These are phyloP conservation scores for Curvularia sp. DNA, from an alignment of 2,329 filamentous ascomycete species.

Conservation along the genomic window DNA sequence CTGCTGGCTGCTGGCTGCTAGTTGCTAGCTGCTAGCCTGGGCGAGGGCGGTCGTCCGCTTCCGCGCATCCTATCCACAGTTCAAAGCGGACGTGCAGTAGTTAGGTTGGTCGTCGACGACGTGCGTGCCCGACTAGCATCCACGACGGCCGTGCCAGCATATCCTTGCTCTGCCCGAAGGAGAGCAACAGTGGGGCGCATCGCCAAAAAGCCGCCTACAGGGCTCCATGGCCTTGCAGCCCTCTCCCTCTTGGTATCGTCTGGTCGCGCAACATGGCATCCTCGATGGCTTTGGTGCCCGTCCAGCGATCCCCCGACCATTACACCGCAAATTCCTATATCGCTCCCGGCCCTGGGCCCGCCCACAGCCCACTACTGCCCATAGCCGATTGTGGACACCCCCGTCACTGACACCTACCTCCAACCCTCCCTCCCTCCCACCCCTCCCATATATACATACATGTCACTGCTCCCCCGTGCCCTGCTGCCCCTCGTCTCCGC, in stretches of 20 bases:
- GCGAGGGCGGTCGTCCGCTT: constrained; percentile 30
- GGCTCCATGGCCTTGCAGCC: constrained; percentile 34
- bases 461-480: constrained; percentile 5
- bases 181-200: constrained; percentile 14
- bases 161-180: neutral
- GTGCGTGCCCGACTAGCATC: neutral
- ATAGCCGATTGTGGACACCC: constrained; percentile 32
- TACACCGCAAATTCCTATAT: constrained; percentile 38
- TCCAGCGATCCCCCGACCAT: constrained; percentile 36
- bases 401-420: constrained; percentile 23
- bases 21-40: too few species aligned
- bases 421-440: constrained; percentile 11
- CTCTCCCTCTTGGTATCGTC: constrained; percentile 7
- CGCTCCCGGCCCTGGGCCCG: constrained; percentile 33
- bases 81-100: constrained; percentile 24
- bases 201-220: constrained; percentile 36
- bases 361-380: constrained; percentile 14
- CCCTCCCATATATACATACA: neutral
- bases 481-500: constrained; percentile 7
- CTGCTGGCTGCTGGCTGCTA: constrained; percentile 1
- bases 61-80: constrained; percentile 37
- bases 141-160: neutral
- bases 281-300: constrained; percentile 41
- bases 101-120: neutral
- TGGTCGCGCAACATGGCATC: constrained; percentile 35